Evolutionary conservation across 1,139 yeast genomes (phyloP).

Genomic region (Candida anutae): DNA sequence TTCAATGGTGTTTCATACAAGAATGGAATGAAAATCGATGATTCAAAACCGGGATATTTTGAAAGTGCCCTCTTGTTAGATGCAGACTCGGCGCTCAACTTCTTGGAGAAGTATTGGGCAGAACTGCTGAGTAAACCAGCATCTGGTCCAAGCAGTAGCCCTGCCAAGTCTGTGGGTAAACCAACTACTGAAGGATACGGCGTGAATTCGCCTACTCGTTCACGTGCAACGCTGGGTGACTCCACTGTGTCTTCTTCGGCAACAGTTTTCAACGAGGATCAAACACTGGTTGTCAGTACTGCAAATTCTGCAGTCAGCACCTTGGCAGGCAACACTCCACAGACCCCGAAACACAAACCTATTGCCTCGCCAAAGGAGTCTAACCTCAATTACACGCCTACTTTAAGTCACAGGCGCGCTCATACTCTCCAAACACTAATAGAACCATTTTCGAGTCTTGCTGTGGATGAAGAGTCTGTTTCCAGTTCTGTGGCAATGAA

Average conservation of each 20-base stretch:
- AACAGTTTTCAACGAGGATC: not conserved
- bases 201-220: not conserved
- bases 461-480: conserved; percentile 6
- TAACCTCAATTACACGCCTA: not conserved
- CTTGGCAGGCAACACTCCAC: too few relatives aligned
- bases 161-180: not conserved
- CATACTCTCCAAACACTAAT: conserved; percentile 10
- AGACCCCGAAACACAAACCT: too few relatives aligned
- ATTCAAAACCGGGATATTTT: conserved; percentile 57
- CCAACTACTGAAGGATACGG: not conserved
- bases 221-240: not conserved
- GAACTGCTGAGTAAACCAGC: conserved; percentile 1
- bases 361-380: too few relatives aligned
- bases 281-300: not conserved
- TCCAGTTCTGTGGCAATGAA: conserved; percentile 5
- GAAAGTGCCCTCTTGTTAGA: conserved; percentile 50
- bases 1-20: conserved; percentile 45
- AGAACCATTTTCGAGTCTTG: conserved; percentile 10
- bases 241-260: not conserved
- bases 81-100: conserved; percentile 37
- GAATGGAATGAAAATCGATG: conserved; percentile 47
- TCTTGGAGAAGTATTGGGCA: conserved; percentile 34
- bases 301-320: conserved; percentile 12
- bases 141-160: not conserved
- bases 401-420: conserved; percentile 9